A percentile compares a stretch with the other conserved stretches of the same genome.
phyloP scores from a whole-genome alignment of 2,329 filamentous ascomycete genomes.

The Botrytis fragariae region DNA sequence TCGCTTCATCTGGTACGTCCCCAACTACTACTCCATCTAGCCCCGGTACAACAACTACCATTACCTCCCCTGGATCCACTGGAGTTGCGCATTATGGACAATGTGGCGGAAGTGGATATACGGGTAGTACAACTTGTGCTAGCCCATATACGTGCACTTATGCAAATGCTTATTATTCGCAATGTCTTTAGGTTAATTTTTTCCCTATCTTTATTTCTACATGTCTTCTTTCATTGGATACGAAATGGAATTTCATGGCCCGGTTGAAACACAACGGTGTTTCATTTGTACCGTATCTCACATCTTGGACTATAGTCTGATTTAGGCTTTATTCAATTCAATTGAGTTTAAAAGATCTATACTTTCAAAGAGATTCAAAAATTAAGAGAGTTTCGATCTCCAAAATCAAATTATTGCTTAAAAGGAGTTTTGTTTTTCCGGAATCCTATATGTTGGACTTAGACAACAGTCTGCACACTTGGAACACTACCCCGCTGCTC shows the following conservation, averaged over 20 bases:
- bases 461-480: background rate
- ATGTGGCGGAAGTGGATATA: conserved; percentile 26
- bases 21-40: conserved; percentile 14
- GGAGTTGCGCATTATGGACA: conserved; percentile 16
- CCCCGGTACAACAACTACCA: conserved; percentile 6
- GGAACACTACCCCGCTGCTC: background rate
- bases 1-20: conserved; percentile 33
- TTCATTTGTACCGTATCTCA: background rate
- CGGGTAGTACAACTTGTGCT: conserved; percentile 24
- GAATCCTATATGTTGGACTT: background rate
- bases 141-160: conserved; percentile 23
- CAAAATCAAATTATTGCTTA: background rate
- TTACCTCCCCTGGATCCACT: conserved; percentile 1
- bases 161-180: conserved; percentile 26
- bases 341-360: background rate
- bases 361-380: background rate
- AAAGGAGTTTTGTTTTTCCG: background rate
- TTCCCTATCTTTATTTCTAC: background rate
- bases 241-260: background rate
- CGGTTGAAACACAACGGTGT: background rate
- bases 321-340: background rate
- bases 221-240: background rate
- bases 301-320: background rate
- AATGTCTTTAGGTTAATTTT: conserved; percentile 25
- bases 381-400: background rate